These are phyloP conservation scores for Epichloe elymi DNA, from an alignment of 2,329 filamentous ascomycete genomes.

Conservation along the genomic window DNA sequence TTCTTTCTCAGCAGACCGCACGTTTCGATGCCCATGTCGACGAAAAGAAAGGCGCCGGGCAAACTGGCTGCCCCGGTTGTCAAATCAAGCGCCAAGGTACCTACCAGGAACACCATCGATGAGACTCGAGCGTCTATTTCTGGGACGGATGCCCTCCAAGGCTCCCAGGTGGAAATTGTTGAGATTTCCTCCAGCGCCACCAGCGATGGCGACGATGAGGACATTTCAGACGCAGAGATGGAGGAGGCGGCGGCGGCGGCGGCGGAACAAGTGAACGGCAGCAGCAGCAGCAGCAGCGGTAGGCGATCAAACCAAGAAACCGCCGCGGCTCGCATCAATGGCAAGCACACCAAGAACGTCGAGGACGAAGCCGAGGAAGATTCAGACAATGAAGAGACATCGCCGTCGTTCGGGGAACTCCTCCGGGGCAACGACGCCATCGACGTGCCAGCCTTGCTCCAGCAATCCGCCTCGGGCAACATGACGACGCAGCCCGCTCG, in stretches of 20 bases:
- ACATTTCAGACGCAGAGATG: conserved; percentile 18
- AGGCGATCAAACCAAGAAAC: conserved; percentile 3
- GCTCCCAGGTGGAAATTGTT: conserved; percentile 30
- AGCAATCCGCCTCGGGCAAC: conserved; percentile 21
- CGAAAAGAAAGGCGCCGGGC: conserved; percentile 46
- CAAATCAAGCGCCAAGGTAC: conserved; percentile 38
- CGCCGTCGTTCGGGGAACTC: conserved; percentile 81
- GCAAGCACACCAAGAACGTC: conserved; percentile 10
- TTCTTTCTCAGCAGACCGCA: neutral
- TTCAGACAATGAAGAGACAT: conserved; percentile 35
- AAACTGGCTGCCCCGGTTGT: conserved; percentile 43
- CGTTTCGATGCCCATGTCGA: conserved; percentile 33
- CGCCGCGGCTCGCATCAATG: conserved; percentile 12
- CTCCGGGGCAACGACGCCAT: conserved; percentile 62
- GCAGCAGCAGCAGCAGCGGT: conserved; percentile 5
- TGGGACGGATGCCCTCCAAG: conserved; percentile 24
- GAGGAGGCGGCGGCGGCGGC: conserved; percentile 8
- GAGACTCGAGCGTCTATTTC: conserved; percentile 45
- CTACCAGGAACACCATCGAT: conserved; percentile 39
- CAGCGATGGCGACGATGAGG: conserved; percentile 38
- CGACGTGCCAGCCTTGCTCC: conserved; percentile 55
- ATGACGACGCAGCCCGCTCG: conserved; percentile 27
- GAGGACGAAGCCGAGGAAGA: conserved; percentile 18
- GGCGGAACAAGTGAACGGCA: conserved; percentile 8
- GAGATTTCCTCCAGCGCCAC: conserved; percentile 45